phyloP scores from a whole-genome alignment of 176 grass and related monocot species.

The Leersia perrieri region DNA sequence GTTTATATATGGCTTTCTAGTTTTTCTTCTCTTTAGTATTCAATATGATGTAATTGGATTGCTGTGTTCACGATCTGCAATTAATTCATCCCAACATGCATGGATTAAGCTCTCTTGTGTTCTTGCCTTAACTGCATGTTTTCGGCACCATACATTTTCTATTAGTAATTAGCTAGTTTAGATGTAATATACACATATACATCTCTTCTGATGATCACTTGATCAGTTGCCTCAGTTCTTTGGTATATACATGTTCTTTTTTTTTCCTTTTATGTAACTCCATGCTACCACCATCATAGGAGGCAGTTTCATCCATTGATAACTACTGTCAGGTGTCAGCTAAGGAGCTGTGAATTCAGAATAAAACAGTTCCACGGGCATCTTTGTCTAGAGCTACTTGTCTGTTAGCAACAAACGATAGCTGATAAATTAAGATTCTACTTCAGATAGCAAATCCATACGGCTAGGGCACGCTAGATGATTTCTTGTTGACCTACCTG shows the following conservation, averaged over 20 bases:
- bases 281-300: not conserved
- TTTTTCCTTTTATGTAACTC: not conserved
- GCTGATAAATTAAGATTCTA: no score
- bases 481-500: no score
- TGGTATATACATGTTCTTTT: slow-evolving; percentile 2
- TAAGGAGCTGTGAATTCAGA: not conserved
- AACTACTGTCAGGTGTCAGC: not conserved
- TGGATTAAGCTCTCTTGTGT: not conserved
- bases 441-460: no score
- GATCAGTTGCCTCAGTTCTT: not conserved
- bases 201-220: not conserved
- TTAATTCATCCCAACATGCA: not conserved
- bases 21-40: slow-evolving; percentile 1
- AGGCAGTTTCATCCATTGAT: not conserved
- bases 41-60: not conserved
- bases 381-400: no score
- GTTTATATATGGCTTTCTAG: not conserved
- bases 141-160: not conserved
- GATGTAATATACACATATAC: not conserved
- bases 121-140: slow-evolving; percentile 9
- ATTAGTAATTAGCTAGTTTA: not conserved
- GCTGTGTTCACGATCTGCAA: slow-evolving; percentile 7
- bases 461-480: no score
- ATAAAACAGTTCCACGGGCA: not conserved
- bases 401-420: no score